These are phyloP conservation scores for Madurella fahalii DNA, from an alignment of 2,329 filamentous ascomycete species.

Conservation along the genomic window DNA sequence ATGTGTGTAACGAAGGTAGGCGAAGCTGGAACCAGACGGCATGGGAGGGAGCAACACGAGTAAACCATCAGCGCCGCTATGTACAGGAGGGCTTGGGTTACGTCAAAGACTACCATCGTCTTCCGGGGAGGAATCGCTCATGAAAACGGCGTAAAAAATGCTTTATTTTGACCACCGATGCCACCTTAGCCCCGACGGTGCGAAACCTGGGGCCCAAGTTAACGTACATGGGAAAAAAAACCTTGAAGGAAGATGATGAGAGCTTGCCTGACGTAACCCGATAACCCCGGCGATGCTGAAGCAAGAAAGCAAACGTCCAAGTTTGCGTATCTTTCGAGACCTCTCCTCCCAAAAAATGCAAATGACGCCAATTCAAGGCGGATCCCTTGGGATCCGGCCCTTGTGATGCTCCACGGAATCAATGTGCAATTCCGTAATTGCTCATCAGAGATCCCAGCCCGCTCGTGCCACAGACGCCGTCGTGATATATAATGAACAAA, in stretches of 20 bases:
- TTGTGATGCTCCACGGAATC: slow-evolving; percentile 23
- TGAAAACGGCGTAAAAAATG: slow-evolving; percentile 39
- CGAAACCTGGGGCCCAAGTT: slow-evolving; percentile 42
- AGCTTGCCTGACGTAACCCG: slow-evolving; percentile 57
- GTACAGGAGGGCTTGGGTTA: slow-evolving; percentile 43
- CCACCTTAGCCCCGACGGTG: slow-evolving; percentile 28
- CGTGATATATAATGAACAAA: slow-evolving; percentile 27
- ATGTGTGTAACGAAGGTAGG: neutral
- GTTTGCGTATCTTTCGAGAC: neutral
- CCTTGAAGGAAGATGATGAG: slow-evolving; percentile 64
- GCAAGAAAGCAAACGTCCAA: slow-evolving; percentile 6
- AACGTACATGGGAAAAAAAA: slow-evolving; percentile 60
- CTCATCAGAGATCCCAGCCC: slow-evolving; percentile 15
- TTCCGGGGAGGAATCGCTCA: slow-evolving; percentile 44
- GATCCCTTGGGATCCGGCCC: slow-evolving; percentile 14
- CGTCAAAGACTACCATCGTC: slow-evolving; percentile 60
- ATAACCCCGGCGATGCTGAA: slow-evolving; percentile 34
- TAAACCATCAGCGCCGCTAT: slow-evolving; percentile 36
- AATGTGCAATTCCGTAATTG: slow-evolving; percentile 14
- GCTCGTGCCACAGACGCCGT: slow-evolving; percentile 21
- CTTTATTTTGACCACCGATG: slow-evolving; percentile 48
- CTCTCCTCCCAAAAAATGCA: slow-evolving; percentile 21
- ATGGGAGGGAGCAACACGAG: slow-evolving; percentile 22
- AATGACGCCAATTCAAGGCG: slow-evolving; percentile 25
- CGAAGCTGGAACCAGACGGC: slow-evolving; percentile 12